Conservation (phyloP, 352 stramenopile species). For the Nothophytophthora sp. region DNA sequence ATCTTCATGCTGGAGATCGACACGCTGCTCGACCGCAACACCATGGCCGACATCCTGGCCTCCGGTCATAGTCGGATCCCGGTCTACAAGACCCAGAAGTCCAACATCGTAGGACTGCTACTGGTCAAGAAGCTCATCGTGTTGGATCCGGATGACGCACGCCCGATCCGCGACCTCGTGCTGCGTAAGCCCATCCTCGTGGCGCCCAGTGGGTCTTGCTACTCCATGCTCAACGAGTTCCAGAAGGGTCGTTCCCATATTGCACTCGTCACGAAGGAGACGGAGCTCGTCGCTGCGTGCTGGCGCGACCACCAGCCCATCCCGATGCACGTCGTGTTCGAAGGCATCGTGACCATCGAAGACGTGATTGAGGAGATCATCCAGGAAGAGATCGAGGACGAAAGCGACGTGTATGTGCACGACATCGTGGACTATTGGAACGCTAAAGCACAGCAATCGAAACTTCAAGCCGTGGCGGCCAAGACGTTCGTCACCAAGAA, state of each 20-base stretch:
- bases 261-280: constrained; percentile 72
- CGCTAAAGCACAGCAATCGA: constrained; percentile 35
- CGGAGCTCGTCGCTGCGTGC: constrained; percentile 47
- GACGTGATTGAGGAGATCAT: constrained; percentile 91
- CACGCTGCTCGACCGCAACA: constrained; percentile 71
- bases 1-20: constrained; percentile 87
- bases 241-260: constrained; percentile 88
- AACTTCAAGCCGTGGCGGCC: constrained; percentile 25
- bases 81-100: constrained; percentile 74
- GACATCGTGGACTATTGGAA: constrained; percentile 64
- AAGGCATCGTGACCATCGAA: constrained; percentile 92
- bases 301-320: constrained; percentile 51
- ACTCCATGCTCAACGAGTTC: constrained; percentile 91
- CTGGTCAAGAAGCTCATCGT: constrained; percentile 92
- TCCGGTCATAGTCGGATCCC: constrained; percentile 89
- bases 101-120: constrained; percentile 84
- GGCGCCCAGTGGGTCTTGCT: constrained; percentile 76
- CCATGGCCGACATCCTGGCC: constrained; percentile 84
- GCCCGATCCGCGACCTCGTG: constrained; percentile 57
- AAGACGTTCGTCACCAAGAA: constrained; percentile 51
- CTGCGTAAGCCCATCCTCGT: constrained; percentile 85
- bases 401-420: constrained; percentile 75
- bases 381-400: constrained; percentile 92
- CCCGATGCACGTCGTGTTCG: constrained; percentile 49
- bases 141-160: constrained; percentile 77